phyloP scores from a whole-genome alignment of 129 eudicot species.

The Arctium minus region DNA sequence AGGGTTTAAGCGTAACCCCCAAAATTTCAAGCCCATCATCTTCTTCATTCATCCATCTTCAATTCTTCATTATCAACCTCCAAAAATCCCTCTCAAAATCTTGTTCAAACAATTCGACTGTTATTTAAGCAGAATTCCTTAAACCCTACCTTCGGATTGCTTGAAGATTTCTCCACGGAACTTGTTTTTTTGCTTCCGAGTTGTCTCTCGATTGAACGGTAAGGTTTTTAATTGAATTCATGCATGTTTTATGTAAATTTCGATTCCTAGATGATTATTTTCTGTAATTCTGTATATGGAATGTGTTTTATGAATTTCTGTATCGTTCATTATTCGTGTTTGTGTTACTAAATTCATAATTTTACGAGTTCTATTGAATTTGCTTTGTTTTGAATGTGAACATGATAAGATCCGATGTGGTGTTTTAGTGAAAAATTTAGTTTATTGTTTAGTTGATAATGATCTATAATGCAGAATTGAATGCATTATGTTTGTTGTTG shows the following conservation, averaged over 20 bases:
- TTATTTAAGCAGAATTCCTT: slow-evolving; percentile 4
- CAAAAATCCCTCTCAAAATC: neutral
- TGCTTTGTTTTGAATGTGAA: neutral
- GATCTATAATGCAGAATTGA: neutral
- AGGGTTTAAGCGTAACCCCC: slow-evolving; percentile 32
- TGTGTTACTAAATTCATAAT: neutral
- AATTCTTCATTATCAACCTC: slow-evolving; percentile 5
- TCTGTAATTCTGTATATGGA: neutral
- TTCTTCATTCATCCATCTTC: slow-evolving; percentile 4
- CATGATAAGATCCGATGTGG: neutral
- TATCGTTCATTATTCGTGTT: neutral
- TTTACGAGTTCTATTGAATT: neutral
- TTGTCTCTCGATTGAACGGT: slow-evolving; percentile 23
- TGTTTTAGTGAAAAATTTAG: neutral
- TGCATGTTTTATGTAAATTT: neutral
- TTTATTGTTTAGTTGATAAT: neutral
- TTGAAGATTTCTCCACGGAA: slow-evolving; percentile 16
- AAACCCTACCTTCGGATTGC: slow-evolving; percentile 19
- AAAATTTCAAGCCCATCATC: slow-evolving; percentile 22
- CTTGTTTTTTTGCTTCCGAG: slow-evolving; percentile 3
- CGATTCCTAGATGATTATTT: neutral
- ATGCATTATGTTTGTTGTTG: neutral
- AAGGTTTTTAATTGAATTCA: slow-evolving; percentile 9
- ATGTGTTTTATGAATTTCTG: neutral
- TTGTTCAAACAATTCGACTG: neutral